phyloP scores from a whole-genome alignment of 1,284 basidiomycete genomes.

The Apiotrichum akiyoshidainum region DNA sequence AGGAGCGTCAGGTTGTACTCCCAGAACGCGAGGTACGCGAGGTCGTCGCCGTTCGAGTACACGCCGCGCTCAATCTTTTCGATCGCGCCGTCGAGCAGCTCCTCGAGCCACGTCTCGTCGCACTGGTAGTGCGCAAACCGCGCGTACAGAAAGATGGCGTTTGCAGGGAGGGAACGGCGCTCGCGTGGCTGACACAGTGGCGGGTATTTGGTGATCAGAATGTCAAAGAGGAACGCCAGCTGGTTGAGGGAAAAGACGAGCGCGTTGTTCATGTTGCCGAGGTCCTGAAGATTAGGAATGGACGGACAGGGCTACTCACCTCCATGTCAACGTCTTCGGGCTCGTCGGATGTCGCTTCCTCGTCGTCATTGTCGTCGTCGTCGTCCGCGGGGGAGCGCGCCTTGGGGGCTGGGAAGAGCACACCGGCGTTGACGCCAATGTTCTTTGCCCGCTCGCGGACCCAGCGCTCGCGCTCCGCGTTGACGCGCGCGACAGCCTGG shows the following conservation, averaged over 20 bases:
- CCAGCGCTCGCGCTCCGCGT: conserved; percentile 58
- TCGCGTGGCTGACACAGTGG: conserved; percentile 54
- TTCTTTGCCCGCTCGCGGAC: conserved; percentile 53
- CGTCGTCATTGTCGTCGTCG: conserved; percentile 54
- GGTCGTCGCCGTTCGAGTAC: conserved; percentile 81
- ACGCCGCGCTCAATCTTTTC: conserved; percentile 88
- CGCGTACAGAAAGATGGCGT: conserved; percentile 75
- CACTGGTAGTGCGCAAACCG: conserved; percentile 81
- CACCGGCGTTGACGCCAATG: conserved; percentile 31
- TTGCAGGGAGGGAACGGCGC: conserved; percentile 73
- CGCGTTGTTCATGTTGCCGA: conserved; percentile 52
- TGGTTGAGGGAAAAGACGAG: conserved; percentile 82
- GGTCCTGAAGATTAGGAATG: conserved; percentile 47
- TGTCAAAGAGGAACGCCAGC: conserved; percentile 72
- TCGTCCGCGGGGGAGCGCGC: conserved; percentile 15
- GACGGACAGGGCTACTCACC: conserved; percentile 4
- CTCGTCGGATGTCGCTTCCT: conserved; percentile 16
- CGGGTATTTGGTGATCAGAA: conserved; percentile 69
- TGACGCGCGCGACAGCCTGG: conserved; percentile 57
- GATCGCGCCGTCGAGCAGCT: conserved; percentile 82
- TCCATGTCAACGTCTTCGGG: conserved; percentile 4
- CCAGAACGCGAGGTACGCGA: conserved; percentile 89
- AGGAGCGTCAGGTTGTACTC: conserved; percentile 85
- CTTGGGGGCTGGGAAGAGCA: conserved; percentile 30
- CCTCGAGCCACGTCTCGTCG: conserved; percentile 85